Evolutionary conservation across 2,329 filamentous ascomycete genomes (phyloP), one percentile per base, ranked within the genome.

Genomic region (Fusarium pseudograminearum): DNA sequence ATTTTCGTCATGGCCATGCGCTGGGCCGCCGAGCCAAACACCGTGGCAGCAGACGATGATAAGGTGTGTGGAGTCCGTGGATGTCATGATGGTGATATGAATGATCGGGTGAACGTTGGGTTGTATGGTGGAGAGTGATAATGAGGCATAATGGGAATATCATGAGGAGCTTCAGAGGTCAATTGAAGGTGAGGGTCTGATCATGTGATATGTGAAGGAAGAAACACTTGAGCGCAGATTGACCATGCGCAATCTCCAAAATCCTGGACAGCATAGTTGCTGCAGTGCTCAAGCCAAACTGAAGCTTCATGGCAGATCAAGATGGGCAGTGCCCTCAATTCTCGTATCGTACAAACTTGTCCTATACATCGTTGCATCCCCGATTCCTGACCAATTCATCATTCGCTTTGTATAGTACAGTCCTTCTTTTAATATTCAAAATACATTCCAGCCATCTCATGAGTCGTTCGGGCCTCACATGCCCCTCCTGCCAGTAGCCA

Each of bases 11-110:
- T 76, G 67, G 34, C 89, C 89, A 2, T 79, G 78, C 3, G 80
- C 78, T 4, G 84, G 81, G 0, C 89, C 88, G 28, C 89, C 89
- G 16, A 84, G 80, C 84, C 91, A 97, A 61, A 95, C 93, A 30
- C 89, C 92, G 80, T 97, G 93, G 77, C 93, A 94, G 82, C 93
- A 96, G 52, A 97, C 91, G 48, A 97, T 81, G 53, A 97, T 87
- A 14, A 97, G 85, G 69, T 92, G 85, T 5, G 78, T 79, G 30
- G 81, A 80, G 68, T 92, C 85, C 7, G 78, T 79, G 30, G 81
- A 80, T 1, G 67, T 42, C 34, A 61, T 63, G 55, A 61, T 22
- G 28, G 26, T 61, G 71, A 72, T 42, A 26, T 65, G 44, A 40
- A 38, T n/a, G 22, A 36, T 28, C 3, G 18, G 28, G 5, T 40